Evolutionary conservation across 805 yeast genomes (phyloP).

Genomic region (Nematodospora valgi): DNA sequence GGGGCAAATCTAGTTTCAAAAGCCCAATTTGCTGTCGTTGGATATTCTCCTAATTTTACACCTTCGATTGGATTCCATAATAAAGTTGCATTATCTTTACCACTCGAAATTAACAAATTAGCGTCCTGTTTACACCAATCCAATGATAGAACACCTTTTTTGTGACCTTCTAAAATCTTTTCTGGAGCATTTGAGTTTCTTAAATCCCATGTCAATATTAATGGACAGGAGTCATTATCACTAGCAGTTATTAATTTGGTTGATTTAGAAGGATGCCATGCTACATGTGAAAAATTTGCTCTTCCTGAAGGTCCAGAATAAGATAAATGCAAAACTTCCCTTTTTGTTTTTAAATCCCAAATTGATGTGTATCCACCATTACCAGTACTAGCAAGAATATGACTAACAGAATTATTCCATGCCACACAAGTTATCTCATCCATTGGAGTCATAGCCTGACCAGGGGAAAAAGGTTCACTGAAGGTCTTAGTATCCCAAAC

Average conservation of each 20-base stretch:
- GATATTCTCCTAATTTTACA: slow-evolving; percentile 75
- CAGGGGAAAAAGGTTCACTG: slow-evolving; percentile 62
- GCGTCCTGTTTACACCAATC: slow-evolving; percentile 94
- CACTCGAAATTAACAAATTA: slow-evolving; percentile 77
- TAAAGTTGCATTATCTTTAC: slow-evolving; percentile 82
- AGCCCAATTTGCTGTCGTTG: slow-evolving; percentile 91
- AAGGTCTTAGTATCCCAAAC: slow-evolving; percentile 83
- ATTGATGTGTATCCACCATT: slow-evolving; percentile 82
- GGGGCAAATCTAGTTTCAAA: slow-evolving; percentile 90
- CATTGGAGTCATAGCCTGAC: slow-evolving; percentile 71
- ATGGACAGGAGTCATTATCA: slow-evolving; percentile 74
- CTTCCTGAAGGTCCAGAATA: slow-evolving; percentile 55
- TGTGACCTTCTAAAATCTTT: slow-evolving; percentile 69
- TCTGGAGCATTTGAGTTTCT: slow-evolving; percentile 94
- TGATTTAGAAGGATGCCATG: slow-evolving; percentile 92
- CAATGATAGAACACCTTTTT: slow-evolving; percentile 80
- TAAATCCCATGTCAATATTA: slow-evolving; percentile 88
- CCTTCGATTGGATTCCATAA: slow-evolving; percentile 89
- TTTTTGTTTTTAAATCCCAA: slow-evolving; percentile 87
- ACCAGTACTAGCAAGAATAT: slow-evolving; percentile 89
- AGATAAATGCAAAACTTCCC: slow-evolving; percentile 83
- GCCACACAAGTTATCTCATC: slow-evolving; percentile 79
- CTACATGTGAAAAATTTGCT: slow-evolving; percentile 75
- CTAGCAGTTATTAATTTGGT: slow-evolving; percentile 88
- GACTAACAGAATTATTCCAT: slow-evolving; percentile 83